A percentile compares a stretch with the other conserved stretches of the same genome.
These are phyloP conservation scores for Phytophthora sansomeana DNA, from an alignment of 352 stramenopile species.

Conservation along the genomic window DNA sequence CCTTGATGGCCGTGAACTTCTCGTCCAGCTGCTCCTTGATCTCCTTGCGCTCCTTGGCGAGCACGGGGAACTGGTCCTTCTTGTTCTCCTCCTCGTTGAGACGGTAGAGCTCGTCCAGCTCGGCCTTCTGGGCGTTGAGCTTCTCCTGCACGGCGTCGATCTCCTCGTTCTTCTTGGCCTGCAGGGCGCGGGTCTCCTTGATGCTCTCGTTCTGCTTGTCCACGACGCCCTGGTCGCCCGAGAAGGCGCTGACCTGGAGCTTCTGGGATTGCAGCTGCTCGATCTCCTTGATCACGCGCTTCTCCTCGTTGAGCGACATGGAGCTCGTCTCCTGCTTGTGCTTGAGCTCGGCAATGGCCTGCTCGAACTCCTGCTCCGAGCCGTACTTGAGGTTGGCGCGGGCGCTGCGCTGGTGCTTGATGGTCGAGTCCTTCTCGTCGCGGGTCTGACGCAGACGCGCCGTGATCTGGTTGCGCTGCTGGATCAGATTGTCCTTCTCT, in stretches of 20 bases:
- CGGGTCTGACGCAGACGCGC: conserved; percentile 85
- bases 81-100: conserved; percentile 92
- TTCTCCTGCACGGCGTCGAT: conserved; percentile 95
- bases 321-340: conserved; percentile 95
- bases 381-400: conserved; percentile 88
- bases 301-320: conserved; percentile 97
- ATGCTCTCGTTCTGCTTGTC: conserved; percentile 86
- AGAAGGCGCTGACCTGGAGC: conserved; percentile 85
- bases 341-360: conserved; percentile 90
- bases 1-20: conserved; percentile 88
- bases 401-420: conserved; percentile 73
- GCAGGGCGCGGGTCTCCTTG: conserved; percentile 73
- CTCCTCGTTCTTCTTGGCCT: conserved; percentile 94
- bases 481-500: conserved; percentile 89
- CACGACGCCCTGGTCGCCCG: conserved; percentile 82
- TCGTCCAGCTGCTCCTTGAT: conserved; percentile 94
- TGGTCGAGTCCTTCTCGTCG: conserved; percentile 78
- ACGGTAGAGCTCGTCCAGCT: conserved; percentile 91
- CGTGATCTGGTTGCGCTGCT: conserved; percentile 83
- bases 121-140: conserved; percentile 88
- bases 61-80: conserved; percentile 82
- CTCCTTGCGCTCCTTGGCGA: conserved; percentile 88
- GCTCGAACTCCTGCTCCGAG: conserved; percentile 91
- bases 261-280: conserved; percentile 92
- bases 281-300: conserved; percentile 98